These are phyloP conservation scores for Sergeia podlipaevii DNA, from an alignment of 208 protist genomes.

Conservation along the genomic window DNA sequence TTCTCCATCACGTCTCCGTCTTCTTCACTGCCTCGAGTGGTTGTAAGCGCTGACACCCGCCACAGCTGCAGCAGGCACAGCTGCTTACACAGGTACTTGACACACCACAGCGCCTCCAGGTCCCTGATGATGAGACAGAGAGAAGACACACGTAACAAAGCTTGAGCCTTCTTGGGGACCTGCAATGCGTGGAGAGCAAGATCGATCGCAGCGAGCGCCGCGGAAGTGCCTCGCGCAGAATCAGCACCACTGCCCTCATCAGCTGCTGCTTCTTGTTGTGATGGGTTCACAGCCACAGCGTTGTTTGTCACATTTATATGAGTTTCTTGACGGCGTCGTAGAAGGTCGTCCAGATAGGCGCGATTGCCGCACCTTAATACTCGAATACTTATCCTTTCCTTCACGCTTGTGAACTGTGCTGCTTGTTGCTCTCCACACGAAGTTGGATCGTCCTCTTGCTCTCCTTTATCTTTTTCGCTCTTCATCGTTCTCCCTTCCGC, in stretches of 20 bases:
- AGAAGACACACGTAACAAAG: constrained; percentile 1
- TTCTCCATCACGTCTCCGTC: not conserved
- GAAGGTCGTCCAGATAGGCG: constrained; percentile 11
- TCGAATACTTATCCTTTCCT: constrained; percentile 1
- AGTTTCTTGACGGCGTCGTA: too few relatives aligned
- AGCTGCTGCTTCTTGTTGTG: too few relatives aligned
- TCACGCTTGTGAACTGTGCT: too few relatives aligned
- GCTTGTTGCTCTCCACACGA: too few relatives aligned
- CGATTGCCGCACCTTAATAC: constrained; percentile 4
- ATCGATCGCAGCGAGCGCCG: constrained; percentile 3
- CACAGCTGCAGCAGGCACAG: not conserved
- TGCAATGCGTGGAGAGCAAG: constrained; percentile 6
- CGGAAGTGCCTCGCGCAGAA: not conserved
- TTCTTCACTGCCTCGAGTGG: too few relatives aligned
- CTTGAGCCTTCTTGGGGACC: not conserved
- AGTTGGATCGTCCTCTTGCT: too few relatives aligned
- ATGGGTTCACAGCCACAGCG: too few relatives aligned
- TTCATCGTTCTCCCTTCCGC: not conserved
- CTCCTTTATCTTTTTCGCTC: too few relatives aligned
- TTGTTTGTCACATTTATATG: too few relatives aligned
- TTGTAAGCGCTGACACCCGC: too few relatives aligned
- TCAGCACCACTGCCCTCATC: too few relatives aligned
- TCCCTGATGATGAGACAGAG: constrained; percentile 13
- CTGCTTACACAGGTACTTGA: constrained; percentile 2
- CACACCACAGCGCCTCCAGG: constrained; percentile 13